Base-by-base conservation (phyloP, 139 green algal species). In the Asterochloris sp. region DNA sequence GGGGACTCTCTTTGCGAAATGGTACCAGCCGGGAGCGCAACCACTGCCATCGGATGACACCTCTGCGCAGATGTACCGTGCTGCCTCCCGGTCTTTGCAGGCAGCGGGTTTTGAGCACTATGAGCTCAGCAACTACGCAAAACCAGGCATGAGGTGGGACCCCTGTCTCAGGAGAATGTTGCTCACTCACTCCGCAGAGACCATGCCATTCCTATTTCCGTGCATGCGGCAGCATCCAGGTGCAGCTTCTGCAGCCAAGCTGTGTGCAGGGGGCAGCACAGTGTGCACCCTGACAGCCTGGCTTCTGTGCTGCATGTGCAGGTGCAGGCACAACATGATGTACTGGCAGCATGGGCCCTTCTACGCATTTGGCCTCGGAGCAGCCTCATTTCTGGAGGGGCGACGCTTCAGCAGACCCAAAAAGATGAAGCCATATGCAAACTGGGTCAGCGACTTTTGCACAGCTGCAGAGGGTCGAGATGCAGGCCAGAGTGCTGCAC, bases 51-150 rank as follows among this genome's bases (percentile, higher is more conserved):
- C 77, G 6, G 91, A 97, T 27, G 90, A 91, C 13, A 82, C 85
- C 16, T 85, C 90, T 15, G 93, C 94, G 8, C 85, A 89, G 73
- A 98, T 98, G 95, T 98, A 95, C 84, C 69, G 81, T 14, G 64
- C 73, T 0, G 95, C 96, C 6, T 91, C 87, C 27, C 16, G 38
- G 0, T 84, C 82, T 16, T 87, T 99, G 62, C 60, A 28, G 14
- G 19, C 61, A 10, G 93, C 93, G 16, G 95, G 96, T 0, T 98
- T 93, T 80, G 95, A 97, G 86, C 97, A 98, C 85, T 99, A 99
- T 83, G 97, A 99, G 85, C 81, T 98, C 24, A 96, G 89, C 87
- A 98, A 96, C 88, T 98, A 96, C 82, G 94, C 96, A 24, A 78
- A 84, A 83, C 88, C 90, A 1, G 94, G 93, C 61, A 23, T 47